These are phyloP conservation scores for Melastoma malabathricum DNA, from an alignment of 345 rosid species.

Conservation along the genomic window DNA sequence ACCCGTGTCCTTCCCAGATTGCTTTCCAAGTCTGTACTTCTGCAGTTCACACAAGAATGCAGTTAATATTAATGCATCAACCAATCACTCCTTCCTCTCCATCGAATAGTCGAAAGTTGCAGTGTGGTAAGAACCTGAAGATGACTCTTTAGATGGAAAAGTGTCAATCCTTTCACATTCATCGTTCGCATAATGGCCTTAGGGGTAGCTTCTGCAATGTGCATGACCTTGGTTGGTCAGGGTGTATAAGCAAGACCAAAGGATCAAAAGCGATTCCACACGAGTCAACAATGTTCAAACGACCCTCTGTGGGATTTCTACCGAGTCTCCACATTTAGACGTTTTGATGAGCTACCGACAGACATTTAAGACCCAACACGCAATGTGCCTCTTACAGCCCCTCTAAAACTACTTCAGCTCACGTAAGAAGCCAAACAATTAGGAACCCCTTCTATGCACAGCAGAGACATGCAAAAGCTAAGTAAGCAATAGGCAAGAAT, in stretches of 20 bases:
- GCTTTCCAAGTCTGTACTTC: slow-evolving; percentile 87
- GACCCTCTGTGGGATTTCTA: background rate
- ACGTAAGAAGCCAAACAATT: too few relatives aligned
- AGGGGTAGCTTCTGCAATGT: slow-evolving; percentile 77
- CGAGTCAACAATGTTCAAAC: slow-evolving; percentile 1
- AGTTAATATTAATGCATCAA: slow-evolving; percentile 1
- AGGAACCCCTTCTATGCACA: too few relatives aligned
- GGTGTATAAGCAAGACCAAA: background rate
- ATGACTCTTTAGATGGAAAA: slow-evolving; percentile 85
- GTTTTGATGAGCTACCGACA: too few relatives aligned
- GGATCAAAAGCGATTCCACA: background rate
- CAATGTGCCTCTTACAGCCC: too few relatives aligned
- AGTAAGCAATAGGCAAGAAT: background rate
- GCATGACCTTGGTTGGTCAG: slow-evolving; percentile 3
- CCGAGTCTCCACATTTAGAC: too few relatives aligned
- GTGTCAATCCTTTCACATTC: slow-evolving; percentile 82
- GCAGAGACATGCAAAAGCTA: too few relatives aligned
- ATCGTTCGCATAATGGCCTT: slow-evolving; percentile 89
- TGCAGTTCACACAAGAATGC: slow-evolving; percentile 16
- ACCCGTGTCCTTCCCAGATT: slow-evolving; percentile 56
- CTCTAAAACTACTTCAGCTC: too few relatives aligned
- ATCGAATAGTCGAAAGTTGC: background rate
- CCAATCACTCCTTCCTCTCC: slow-evolving; percentile 1
- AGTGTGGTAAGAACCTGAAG: slow-evolving; percentile 48
- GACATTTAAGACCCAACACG: too few relatives aligned